Percentiles rank a stretch among this genome's conserved stretches.
Evolutionary conservation across 192 early-diverging fungal species (phyloP).

Genomic region (Coemansia sp.): DNA sequence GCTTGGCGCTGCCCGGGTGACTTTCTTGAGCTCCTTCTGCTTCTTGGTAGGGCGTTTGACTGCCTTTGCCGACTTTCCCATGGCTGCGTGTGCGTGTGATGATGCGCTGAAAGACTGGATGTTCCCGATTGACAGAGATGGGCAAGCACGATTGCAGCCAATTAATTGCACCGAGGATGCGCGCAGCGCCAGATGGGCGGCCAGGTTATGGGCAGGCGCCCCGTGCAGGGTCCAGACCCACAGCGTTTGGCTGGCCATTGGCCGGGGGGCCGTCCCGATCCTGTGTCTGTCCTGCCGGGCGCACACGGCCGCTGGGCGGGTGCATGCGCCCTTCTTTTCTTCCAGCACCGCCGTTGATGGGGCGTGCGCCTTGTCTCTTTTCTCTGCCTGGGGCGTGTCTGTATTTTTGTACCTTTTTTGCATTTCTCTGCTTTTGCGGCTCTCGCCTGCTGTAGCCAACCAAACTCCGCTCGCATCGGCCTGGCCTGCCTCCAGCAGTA

Average conservation of each 20-base stretch:
- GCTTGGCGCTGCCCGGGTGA: neutral
- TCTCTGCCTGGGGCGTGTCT: neutral
- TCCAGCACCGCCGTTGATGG: neutral
- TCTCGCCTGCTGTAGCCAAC: neutral
- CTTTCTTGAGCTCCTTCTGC: conserved; percentile 55
- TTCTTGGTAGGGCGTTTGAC: conserved; percentile 63
- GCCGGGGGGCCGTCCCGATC: neutral
- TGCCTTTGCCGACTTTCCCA: conserved; percentile 70
- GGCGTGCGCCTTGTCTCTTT: neutral
- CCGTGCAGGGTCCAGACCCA: neutral
- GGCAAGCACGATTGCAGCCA: too few relatives aligned
- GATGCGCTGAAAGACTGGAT: too few relatives aligned
- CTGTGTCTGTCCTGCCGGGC: too few relatives aligned
- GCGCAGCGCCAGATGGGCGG: too few relatives aligned
- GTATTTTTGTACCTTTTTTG: neutral
- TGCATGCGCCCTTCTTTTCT: too few relatives aligned
- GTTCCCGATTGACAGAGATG: too few relatives aligned
- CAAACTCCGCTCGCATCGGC: neutral
- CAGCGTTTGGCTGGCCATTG: neutral
- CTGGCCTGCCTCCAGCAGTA: neutral
- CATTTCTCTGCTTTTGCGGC: neutral
- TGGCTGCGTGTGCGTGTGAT: conserved; percentile 13
- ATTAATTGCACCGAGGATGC: too few relatives aligned
- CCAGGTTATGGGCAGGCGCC: neutral
- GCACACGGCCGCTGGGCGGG: too few relatives aligned